These are phyloP conservation scores for Aurifilum marmelostoma DNA, from an alignment of 2,329 filamentous ascomycete genomes.

Conservation along the genomic window DNA sequence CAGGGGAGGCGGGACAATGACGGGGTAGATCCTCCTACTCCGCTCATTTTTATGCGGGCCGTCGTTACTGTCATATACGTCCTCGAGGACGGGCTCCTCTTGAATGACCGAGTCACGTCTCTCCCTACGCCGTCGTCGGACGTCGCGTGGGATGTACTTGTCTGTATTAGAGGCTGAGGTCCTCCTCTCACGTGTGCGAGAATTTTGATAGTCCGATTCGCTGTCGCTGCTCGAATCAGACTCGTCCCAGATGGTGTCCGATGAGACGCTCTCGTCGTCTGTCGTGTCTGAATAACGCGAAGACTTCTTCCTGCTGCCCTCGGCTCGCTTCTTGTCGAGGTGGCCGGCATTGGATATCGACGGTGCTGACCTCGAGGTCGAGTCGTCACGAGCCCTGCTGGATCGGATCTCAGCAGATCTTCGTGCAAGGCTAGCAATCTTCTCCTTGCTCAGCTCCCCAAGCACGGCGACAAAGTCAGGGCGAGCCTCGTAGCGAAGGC, in stretches of 20 bases:
- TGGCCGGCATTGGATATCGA: slow-evolving; percentile 6
- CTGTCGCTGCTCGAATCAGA: slow-evolving; percentile 35
- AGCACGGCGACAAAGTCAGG: slow-evolving; percentile 64
- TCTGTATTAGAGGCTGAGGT: slow-evolving; percentile 30
- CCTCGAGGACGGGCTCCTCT: slow-evolving; percentile 29
- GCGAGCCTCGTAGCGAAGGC: slow-evolving; percentile 62
- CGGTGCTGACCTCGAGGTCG: slow-evolving; percentile 3
- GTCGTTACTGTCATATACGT: slow-evolving; percentile 29
- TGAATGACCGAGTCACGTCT: slow-evolving; percentile 43
- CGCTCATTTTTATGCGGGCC: slow-evolving; percentile 28
- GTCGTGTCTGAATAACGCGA: slow-evolving; percentile 28
- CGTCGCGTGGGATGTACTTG: slow-evolving; percentile 26
- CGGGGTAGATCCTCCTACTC: slow-evolving; percentile 42
- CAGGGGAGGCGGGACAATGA: slow-evolving; percentile 45
- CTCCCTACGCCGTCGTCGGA: slow-evolving; percentile 26
- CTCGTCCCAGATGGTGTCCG: slow-evolving; percentile 37
- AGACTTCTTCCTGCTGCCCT: slow-evolving; percentile 13
- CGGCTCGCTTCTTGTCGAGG: slow-evolving; percentile 19
- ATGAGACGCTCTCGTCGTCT: slow-evolving; percentile 30
- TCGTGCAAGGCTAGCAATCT: slow-evolving; percentile 56
- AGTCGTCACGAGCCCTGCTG: slow-evolving; percentile 38
- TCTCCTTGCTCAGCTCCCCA: slow-evolving; percentile 54
- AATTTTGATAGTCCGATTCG: slow-evolving; percentile 26
- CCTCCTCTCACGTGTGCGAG: slow-evolving; percentile 16
- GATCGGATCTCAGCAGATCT: slow-evolving; percentile 52